These are phyloP conservation scores for Cicer chorassanicum DNA, from an alignment of 306 rosid genomes.

Conservation along the genomic window DNA sequence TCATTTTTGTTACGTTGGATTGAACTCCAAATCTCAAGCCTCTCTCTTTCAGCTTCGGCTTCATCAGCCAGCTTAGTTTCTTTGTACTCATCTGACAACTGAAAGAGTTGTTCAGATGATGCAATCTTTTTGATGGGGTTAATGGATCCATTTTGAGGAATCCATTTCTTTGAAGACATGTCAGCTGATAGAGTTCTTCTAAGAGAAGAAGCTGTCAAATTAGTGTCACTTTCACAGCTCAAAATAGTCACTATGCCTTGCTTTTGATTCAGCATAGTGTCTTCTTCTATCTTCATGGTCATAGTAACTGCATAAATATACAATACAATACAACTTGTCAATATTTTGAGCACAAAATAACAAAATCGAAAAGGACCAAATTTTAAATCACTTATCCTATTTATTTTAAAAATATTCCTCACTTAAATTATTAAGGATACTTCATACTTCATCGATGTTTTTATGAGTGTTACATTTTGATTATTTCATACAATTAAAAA, in stretches of 20 bases:
- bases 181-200: constrained; percentile 88
- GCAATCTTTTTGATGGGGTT: constrained; percentile 55
- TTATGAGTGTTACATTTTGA: too few relatives aligned
- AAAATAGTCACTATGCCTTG: constrained; percentile 80
- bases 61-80: constrained; percentile 23
- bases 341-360: neutral
- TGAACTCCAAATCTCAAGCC: constrained; percentile 61
- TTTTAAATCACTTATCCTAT: too few relatives aligned
- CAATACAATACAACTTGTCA: neutral
- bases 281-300: constrained; percentile 48
- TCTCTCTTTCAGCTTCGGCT: constrained; percentile 45
- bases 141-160: constrained; percentile 54
- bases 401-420: too few relatives aligned
- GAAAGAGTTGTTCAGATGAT: constrained; percentile 53
- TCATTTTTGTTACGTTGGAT: constrained; percentile 49
- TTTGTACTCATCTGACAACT: constrained; percentile 25
- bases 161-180: constrained; percentile 89
- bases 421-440: too few relatives aligned
- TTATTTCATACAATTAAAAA: too few relatives aligned
- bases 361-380: neutral
- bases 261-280: constrained; percentile 43
- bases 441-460: too few relatives aligned
- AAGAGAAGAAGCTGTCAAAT: constrained; percentile 53
- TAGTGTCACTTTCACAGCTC: constrained; percentile 51
- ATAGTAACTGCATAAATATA: constrained; percentile 50